These are phyloP conservation scores for Ulota crispa DNA, from an alignment of 225 moss, liverwort and hornwort species.

Conservation along the genomic window DNA sequence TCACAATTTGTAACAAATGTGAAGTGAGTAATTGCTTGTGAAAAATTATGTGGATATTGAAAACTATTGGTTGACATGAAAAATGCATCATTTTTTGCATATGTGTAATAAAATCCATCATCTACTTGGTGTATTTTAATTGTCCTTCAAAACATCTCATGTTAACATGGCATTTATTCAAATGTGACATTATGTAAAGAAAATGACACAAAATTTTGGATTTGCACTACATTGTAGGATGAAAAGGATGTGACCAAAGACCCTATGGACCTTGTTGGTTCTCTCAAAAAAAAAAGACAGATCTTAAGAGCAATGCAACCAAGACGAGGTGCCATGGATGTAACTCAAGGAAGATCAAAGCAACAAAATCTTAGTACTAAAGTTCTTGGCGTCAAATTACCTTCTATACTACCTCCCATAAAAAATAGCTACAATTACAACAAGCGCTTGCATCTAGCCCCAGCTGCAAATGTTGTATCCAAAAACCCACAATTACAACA, in stretches of 20 bases:
- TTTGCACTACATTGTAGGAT: conserved; percentile 38
- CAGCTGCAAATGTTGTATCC: conserved; percentile 33
- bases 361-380: conserved; percentile 40
- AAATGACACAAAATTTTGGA: neutral
- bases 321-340: conserved; percentile 23
- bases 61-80: too few species aligned
- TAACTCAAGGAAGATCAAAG: conserved; percentile 32
- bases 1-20: too few species aligned
- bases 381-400: conserved; percentile 40
- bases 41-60: too few species aligned
- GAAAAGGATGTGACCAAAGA: conserved; percentile 49
- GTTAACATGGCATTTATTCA: too few species aligned
- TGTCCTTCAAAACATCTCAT: too few species aligned
- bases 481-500: conserved; percentile 56
- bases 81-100: too few species aligned
- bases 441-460: conserved; percentile 38
- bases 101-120: too few species aligned
- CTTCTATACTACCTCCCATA: conserved; percentile 54
- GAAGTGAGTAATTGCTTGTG: too few species aligned
- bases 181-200: neutral
- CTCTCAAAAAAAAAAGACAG: conserved; percentile 44
- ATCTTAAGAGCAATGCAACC: conserved; percentile 39
- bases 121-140: too few species aligned
- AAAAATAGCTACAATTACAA: conserved; percentile 47
- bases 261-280: conserved; percentile 41